A percentile compares a stretch with the other conserved stretches of the same genome.
Evolutionary conservation across 208 protist species (phyloP).

Genomic region (Tritrichomonas musculus): DNA sequence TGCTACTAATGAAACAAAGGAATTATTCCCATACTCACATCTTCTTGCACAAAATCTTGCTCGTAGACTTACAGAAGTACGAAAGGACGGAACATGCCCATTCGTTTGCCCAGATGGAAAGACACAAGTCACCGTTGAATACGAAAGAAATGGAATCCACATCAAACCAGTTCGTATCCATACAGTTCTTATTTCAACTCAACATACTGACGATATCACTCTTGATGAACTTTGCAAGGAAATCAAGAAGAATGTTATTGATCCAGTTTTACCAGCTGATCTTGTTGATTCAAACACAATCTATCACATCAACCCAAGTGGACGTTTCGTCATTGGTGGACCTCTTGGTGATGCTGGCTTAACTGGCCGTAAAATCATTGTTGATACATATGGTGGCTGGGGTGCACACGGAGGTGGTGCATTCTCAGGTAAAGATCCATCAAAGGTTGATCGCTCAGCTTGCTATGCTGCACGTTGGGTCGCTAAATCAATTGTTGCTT

Average conservation of each 20-base stretch:
- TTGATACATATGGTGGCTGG: conserved; percentile 99
- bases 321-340: conserved; percentile 96
- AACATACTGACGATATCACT: conserved; percentile 77
- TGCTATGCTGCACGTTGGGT: conserved; percentile 97
- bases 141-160: conserved; percentile 75
- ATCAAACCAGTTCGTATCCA: conserved; percentile 81
- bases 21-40: conserved; percentile 94
- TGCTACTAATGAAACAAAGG: conserved; percentile 93
- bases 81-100: conserved; percentile 67
- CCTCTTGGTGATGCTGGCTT: conserved; percentile 96
- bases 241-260: conserved; percentile 84
- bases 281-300: conserved; percentile 82
- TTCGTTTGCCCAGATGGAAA: conserved; percentile 89
- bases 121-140: conserved; percentile 95
- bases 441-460: conserved; percentile 98
- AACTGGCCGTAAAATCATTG: conserved; percentile 99
- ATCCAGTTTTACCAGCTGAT: conserved; percentile 77
- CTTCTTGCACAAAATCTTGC: conserved; percentile 80
- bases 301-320: conserved; percentile 97
- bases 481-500: conserved; percentile 94
- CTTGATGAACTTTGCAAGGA: conserved; percentile 50
- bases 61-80: conserved; percentile 78
- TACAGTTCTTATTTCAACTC: conserved; percentile 95
- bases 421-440: conserved; percentile 99
- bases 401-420: conserved; percentile 98